These are phyloP conservation scores for Catenaria anguillulae DNA, from an alignment of 371 early-diverging fungal species.

Conservation along the genomic window DNA sequence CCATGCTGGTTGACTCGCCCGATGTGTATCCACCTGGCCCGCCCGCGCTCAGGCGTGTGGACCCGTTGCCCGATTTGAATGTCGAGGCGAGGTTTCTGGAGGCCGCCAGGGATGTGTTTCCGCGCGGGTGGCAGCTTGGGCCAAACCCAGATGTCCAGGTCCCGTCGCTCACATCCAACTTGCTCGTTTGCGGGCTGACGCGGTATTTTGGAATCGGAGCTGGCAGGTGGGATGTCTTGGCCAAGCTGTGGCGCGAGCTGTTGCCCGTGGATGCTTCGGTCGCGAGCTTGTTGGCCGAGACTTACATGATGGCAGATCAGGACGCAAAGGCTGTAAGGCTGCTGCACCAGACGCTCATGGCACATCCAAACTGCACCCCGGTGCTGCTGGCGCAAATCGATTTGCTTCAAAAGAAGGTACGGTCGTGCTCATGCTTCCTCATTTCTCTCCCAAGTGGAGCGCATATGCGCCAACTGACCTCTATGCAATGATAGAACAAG, in stretches of 20 bases:
- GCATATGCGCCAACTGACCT: neutral
- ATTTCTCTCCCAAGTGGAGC: neutral
- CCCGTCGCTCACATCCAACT: conserved; percentile 71
- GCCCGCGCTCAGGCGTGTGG: conserved; percentile 64
- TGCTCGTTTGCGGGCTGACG: conserved; percentile 58
- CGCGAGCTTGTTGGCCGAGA: conserved; percentile 62
- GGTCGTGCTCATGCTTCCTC: conserved; percentile 15
- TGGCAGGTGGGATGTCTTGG: conserved; percentile 58
- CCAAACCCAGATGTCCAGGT: conserved; percentile 80
- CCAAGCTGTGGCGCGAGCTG: conserved; percentile 61
- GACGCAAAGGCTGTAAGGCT: conserved; percentile 78
- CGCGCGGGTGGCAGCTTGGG: conserved; percentile 88
- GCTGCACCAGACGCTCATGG: conserved; percentile 61
- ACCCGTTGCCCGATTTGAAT: conserved; percentile 54
- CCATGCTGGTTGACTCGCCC: conserved; percentile 54
- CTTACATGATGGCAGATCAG: conserved; percentile 49
- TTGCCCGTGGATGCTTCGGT: conserved; percentile 73
- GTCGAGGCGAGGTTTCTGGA: conserved; percentile 70
- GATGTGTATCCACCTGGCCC: conserved; percentile 44
- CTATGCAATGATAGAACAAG: conserved; percentile 28
- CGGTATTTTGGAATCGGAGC: conserved; percentile 64
- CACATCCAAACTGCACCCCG: conserved; percentile 61
- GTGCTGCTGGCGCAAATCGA: conserved; percentile 75
- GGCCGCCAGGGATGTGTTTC: conserved; percentile 63
- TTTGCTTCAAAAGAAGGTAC: conserved; percentile 63